A percentile compares a stretch with the other conserved stretches of the same genome.
Conservation (phyloP, 179 eudicot genomes). For the Carnegiea gigantea region DNA sequence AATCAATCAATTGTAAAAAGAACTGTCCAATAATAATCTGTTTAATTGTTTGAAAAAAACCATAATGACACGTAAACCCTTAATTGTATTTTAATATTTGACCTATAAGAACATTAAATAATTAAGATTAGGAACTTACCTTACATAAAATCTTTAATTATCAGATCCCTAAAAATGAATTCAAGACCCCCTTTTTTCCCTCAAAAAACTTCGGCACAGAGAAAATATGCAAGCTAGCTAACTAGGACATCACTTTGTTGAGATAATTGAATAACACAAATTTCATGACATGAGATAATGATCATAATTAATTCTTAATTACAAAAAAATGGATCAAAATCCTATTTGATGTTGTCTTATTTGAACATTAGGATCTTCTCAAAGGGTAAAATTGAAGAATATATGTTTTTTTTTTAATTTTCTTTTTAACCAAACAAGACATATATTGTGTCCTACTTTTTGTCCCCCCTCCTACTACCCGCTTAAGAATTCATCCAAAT, state of each 20-base stretch:
- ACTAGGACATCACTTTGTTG: not conserved
- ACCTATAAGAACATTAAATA: not conserved
- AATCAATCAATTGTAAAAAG: not conserved
- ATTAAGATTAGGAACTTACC: not conserved
- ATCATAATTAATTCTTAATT: not conserved
- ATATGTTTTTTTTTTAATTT: not conserved
- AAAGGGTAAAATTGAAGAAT: not conserved
- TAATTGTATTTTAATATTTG: not conserved
- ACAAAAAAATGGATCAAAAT: not conserved
- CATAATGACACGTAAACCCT: not conserved
- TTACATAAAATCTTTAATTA: not conserved
- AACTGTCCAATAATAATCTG: not conserved
- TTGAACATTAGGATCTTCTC: conserved; percentile 13
- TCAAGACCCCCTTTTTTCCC: not conserved
- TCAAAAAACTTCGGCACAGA: not conserved
- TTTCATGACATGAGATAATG: not conserved
- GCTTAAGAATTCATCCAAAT: not conserved
- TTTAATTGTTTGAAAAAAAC: no score
- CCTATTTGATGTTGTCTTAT: conserved; percentile 9
- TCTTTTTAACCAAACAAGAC: not conserved
- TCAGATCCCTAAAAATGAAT: not conserved
- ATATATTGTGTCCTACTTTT: not conserved
- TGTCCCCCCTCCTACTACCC: conserved; percentile 10
- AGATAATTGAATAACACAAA: not conserved
- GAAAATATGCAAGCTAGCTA: not conserved